phyloP scores from a whole-genome alignment of 768 basidiomycete genomes.

The Porphyrellus cyaneotinctus region DNA sequence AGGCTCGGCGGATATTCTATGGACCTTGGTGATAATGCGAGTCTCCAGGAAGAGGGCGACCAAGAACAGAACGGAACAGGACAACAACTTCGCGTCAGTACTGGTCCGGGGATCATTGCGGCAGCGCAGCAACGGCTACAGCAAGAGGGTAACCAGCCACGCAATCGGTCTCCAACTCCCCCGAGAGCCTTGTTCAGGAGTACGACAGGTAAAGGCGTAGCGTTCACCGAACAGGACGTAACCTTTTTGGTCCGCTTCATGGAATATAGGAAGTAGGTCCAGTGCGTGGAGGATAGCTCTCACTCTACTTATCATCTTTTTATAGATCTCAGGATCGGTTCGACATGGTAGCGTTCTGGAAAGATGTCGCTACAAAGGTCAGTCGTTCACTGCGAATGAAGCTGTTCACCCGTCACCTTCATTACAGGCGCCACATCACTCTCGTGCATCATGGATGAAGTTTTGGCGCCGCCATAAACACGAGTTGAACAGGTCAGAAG shows the following conservation, averaged over 20 bases:
- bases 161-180: conserved; percentile 74
- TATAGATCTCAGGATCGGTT: conserved; percentile 53
- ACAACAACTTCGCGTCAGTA: conserved; percentile 32
- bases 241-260: conserved; percentile 72
- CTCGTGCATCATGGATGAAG: conserved; percentile 92
- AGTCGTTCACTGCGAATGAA: conserved; percentile 8
- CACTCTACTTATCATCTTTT: conserved; percentile 8
- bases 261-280: conserved; percentile 66
- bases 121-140: conserved; percentile 41
- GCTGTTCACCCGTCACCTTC: not conserved
- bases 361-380: conserved; percentile 69
- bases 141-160: conserved; percentile 35
- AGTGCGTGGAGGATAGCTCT: not conserved
- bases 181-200: conserved; percentile 76
- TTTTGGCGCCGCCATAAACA: conserved; percentile 88
- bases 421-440: conserved; percentile 78
- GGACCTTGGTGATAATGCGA: conserved; percentile 53
- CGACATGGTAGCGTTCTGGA: conserved; percentile 79
- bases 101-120: conserved; percentile 44
- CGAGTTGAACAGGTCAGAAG: conserved; percentile 64
- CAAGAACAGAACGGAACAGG: conserved; percentile 42
- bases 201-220: conserved; percentile 87
- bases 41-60: conserved; percentile 42
- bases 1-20: conserved; percentile 82
- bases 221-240: conserved; percentile 82